Evolutionary conservation across 805 yeast genomes (phyloP).

Genomic region (Wickerhamiella qilinensis): DNA sequence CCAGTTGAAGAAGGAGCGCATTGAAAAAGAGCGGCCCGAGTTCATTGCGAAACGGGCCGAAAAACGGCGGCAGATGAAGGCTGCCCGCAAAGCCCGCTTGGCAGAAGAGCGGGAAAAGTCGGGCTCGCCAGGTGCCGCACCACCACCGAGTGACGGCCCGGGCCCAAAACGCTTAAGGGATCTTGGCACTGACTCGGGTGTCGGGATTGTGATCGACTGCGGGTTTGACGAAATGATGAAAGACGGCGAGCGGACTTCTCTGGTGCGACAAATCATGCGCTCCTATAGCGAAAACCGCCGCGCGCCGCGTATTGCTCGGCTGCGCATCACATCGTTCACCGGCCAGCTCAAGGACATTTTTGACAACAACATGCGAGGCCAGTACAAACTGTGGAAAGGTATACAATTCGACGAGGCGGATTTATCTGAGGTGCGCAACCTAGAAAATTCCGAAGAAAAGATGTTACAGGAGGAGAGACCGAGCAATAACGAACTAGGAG

Average conservation of each 20-base stretch:
- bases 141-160: constrained; percentile 17
- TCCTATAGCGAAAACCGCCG: constrained; percentile 65
- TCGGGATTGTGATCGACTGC: constrained; percentile 65
- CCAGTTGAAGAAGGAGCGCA: constrained; percentile 36
- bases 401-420: constrained; percentile 33
- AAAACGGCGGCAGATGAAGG: constrained; percentile 31
- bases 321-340: constrained; percentile 49
- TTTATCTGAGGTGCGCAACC: constrained; percentile 19
- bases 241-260: constrained; percentile 48
- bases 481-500: constrained; percentile 20
- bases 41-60: constrained; percentile 36
- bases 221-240: constrained; percentile 82
- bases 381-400: constrained; percentile 54
- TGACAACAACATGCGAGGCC: constrained; percentile 37
- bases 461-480: too few species aligned
- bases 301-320: constrained; percentile 38
- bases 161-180: constrained; percentile 6
- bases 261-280: constrained; percentile 67
- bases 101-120: constrained; percentile 4
- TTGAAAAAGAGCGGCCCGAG: constrained; percentile 51
- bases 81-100: constrained; percentile 18
- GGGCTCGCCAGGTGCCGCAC: constrained; percentile 18
- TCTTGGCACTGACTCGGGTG: constrained; percentile 24
- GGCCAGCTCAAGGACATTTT: constrained; percentile 53
- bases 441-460: too few species aligned